phyloP scores from a whole-genome alignment of 371 early-diverging fungal species.

The Mucor saturninus region DNA sequence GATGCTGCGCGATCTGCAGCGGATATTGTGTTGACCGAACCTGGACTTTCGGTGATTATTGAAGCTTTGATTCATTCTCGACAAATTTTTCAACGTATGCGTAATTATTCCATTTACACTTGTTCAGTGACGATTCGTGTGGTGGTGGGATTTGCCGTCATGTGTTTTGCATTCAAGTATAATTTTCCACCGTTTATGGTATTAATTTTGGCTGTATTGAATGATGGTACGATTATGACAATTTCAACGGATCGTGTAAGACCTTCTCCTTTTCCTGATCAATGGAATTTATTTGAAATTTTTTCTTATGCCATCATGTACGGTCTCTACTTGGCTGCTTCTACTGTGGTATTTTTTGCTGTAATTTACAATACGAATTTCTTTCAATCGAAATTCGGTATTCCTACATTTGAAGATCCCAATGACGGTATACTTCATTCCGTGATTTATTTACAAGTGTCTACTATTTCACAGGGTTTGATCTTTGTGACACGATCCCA shows the following conservation, averaged over 20 bases:
- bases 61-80: conserved; percentile 60
- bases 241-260: conserved; percentile 53
- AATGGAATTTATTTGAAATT: conserved; percentile 54
- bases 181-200: conserved; percentile 62
- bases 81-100: conserved; percentile 68
- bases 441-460: conserved; percentile 58
- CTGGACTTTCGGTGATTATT: conserved; percentile 71
- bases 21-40: conserved; percentile 71
- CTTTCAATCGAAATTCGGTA: conserved; percentile 48
- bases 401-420: conserved; percentile 32
- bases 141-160: conserved; percentile 52
- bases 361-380: conserved; percentile 36
- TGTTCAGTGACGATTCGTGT: conserved; percentile 58
- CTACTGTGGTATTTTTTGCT: conserved; percentile 49
- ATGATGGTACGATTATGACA: conserved; percentile 57
- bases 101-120: conserved; percentile 52
- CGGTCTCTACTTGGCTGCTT: conserved; percentile 49
- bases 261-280: conserved; percentile 53
- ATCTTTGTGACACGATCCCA: conserved; percentile 63
- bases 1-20: conserved; percentile 74
- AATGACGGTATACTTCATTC: conserved; percentile 54
- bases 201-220: conserved; percentile 50
- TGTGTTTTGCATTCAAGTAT: conserved; percentile 52
- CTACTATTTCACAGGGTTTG: conserved; percentile 58
- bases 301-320: conserved; percentile 52